These are phyloP conservation scores for Plectosphaerella plurivora DNA, from an alignment of 2,329 filamentous ascomycete species.

Conservation along the genomic window DNA sequence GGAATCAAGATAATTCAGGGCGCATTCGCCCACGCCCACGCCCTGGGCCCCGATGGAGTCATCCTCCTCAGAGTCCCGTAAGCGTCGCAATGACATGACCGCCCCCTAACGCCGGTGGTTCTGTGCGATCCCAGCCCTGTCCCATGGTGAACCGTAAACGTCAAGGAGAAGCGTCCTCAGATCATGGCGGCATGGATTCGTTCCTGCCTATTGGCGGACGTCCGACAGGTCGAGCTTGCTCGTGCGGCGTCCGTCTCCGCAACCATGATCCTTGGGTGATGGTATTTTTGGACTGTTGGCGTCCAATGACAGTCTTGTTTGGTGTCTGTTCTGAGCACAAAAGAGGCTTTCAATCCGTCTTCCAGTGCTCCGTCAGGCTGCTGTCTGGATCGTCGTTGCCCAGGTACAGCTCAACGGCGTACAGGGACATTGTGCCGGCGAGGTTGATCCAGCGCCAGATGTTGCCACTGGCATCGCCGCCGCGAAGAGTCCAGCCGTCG, in stretches of 20 bases:
- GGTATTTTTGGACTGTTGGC: too few relatives aligned
- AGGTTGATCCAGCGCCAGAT: constrained; percentile 94
- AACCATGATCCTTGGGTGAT: too few relatives aligned
- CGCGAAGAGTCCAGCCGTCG: constrained; percentile 79
- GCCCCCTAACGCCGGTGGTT: constrained; percentile 10
- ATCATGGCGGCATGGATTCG: too few relatives aligned
- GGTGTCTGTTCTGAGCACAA: too few relatives aligned
- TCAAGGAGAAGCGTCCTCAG: too few relatives aligned
- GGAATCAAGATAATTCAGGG: neutral
- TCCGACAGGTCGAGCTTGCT: too few relatives aligned
- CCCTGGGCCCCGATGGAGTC: too few relatives aligned
- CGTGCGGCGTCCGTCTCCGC: too few relatives aligned
- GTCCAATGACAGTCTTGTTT: too few relatives aligned
- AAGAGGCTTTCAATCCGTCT: constrained; percentile 62
- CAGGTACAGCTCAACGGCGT: constrained; percentile 85
- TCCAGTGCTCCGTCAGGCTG: constrained; percentile 78
- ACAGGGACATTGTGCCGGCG: constrained; percentile 81
- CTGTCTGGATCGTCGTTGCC: constrained; percentile 77
- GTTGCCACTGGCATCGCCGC: constrained; percentile 77
- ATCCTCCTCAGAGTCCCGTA: too few relatives aligned
- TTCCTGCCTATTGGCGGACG: too few relatives aligned
- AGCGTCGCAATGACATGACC: neutral
- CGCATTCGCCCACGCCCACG: neutral
- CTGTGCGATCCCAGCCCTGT: constrained; percentile 7
- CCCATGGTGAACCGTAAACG: too few relatives aligned